These are phyloP conservation scores for sweet orange (Citrus sinensis) DNA, from an alignment of 345 rosid genomes.

Conservation along the genomic window DNA sequence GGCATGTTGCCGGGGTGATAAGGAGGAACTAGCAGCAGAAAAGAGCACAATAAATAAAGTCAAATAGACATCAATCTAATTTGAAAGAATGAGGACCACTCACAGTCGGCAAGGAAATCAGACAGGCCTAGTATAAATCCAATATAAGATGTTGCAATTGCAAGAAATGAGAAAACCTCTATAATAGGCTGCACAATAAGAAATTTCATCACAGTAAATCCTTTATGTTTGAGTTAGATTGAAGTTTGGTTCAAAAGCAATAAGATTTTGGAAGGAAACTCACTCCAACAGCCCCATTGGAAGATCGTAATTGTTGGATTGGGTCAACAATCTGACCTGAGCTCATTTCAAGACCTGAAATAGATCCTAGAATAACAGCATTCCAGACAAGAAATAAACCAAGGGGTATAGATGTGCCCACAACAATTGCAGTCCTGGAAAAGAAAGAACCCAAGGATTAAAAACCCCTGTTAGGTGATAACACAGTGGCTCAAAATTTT, in stretches of 20 bases:
- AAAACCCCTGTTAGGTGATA: too few species aligned
- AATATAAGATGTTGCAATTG: slow-evolving; percentile 85
- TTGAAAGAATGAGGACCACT: slow-evolving; percentile 26
- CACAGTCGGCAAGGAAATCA: slow-evolving; percentile 88
- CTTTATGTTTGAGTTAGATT: not conserved
- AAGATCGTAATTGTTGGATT: slow-evolving; percentile 64
- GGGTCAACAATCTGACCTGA: slow-evolving; percentile 44
- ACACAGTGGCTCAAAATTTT: too few species aligned
- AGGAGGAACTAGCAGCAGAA: not conserved
- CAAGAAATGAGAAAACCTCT: slow-evolving; percentile 79
- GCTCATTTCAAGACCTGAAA: slow-evolving; percentile 38
- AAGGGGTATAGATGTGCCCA: slow-evolving; percentile 88
- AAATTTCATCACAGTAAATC: slow-evolving; percentile 8
- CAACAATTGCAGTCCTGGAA: slow-evolving; percentile 77
- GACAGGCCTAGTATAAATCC: slow-evolving; percentile 87
- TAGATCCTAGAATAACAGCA: slow-evolving; percentile 77
- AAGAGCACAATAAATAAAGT: not conserved
- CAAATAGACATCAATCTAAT: not conserved
- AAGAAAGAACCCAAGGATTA: not conserved
- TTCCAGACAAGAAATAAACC: slow-evolving; percentile 89
- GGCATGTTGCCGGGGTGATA: not conserved
- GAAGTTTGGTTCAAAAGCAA: not conserved
- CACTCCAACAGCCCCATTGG: slow-evolving; percentile 71
- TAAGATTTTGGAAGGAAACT: slow-evolving; percentile 26
- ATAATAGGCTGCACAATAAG: slow-evolving; percentile 64